These are phyloP conservation scores for Tuctoria greenei DNA, from an alignment of 176 grass and related monocot genomes.

Conservation along the genomic window DNA sequence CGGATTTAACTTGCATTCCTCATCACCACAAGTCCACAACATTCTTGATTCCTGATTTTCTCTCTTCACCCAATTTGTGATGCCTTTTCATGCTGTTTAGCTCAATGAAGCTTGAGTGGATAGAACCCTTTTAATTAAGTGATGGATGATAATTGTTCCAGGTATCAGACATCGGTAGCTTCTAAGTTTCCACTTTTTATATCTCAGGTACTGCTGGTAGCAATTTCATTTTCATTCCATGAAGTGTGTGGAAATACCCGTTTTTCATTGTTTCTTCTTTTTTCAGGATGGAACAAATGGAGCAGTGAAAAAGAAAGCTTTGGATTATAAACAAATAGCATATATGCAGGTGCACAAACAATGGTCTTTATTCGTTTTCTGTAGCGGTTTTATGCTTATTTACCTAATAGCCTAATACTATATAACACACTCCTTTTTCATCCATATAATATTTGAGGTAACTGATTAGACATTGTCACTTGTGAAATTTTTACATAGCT, in stretches of 20 bases:
- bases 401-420: neutral
- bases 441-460: conserved; percentile 14
- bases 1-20: conserved; percentile 11
- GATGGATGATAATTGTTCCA: conserved; percentile 40
- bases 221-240: conserved; percentile 29
- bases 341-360: conserved; percentile 80
- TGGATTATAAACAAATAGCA: conserved; percentile 77
- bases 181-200: conserved; percentile 95
- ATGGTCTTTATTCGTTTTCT: neutral
- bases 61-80: neutral
- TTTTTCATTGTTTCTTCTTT: conserved; percentile 40
- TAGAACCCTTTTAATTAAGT: conserved; percentile 25
- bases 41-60: neutral
- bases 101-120: neutral
- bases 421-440: neutral
- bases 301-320: conserved; percentile 90
- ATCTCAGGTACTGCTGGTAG: conserved; percentile 64
- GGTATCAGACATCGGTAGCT: conserved; percentile 78
- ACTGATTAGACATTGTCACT: conserved; percentile 1
- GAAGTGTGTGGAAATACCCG: conserved; percentile 1
- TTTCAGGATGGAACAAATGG: conserved; percentile 92
- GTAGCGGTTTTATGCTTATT: conserved; percentile 20
- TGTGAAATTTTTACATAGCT: conserved; percentile 1
- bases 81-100: neutral
- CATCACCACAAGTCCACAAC: neutral